Percentiles rank a stretch among this genome's conserved stretches.
phyloP scores from a whole-genome alignment of 108 stramenopile genomes.

The Cyclotella baltica region DNA sequence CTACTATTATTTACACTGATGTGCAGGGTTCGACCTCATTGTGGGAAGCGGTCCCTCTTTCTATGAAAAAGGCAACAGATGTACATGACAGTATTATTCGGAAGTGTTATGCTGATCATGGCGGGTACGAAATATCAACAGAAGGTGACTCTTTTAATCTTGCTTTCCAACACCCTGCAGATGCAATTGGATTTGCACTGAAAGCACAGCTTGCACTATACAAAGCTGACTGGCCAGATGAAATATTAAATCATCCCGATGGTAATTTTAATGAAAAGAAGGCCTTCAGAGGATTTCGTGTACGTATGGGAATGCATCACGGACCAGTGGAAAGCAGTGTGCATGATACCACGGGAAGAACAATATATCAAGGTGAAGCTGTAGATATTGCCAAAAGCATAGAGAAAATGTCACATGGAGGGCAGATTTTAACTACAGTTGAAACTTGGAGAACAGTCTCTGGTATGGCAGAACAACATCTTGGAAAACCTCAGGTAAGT shows the following conservation, averaged over 20 bases:
- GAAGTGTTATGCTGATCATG: constrained; percentile 42
- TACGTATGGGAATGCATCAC: constrained; percentile 59
- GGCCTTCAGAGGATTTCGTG: constrained; percentile 55
- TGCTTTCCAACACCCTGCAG: constrained; percentile 59
- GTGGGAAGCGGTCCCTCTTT: constrained; percentile 53
- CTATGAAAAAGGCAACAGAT: constrained; percentile 58
- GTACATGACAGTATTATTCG: constrained; percentile 58
- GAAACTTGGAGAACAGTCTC: constrained; percentile 48
- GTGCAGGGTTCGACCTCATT: constrained; percentile 60
- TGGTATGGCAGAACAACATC: constrained; percentile 52
- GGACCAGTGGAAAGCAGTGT: constrained; percentile 37
- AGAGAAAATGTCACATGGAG: constrained; percentile 58
- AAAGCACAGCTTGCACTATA: constrained; percentile 45
- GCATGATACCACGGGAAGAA: constrained; percentile 50
- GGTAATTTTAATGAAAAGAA: constrained; percentile 41
- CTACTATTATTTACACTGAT: constrained; percentile 60
- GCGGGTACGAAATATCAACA: constrained; percentile 57
- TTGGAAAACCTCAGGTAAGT: constrained; percentile 43
- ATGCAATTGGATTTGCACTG: constrained; percentile 52
- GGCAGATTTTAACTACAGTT: constrained; percentile 57
- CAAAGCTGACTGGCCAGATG: constrained; percentile 52
- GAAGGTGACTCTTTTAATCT: constrained; percentile 59
- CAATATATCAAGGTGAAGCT: constrained; percentile 49
- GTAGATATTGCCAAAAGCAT: constrained; percentile 51
- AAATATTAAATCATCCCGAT: constrained; percentile 40